A percentile compares a stretch with the other conserved stretches of the same genome.
Evolutionary conservation across 129 eudicot species (phyloP).

Genomic region (Ambrosia artemisiifolia): DNA sequence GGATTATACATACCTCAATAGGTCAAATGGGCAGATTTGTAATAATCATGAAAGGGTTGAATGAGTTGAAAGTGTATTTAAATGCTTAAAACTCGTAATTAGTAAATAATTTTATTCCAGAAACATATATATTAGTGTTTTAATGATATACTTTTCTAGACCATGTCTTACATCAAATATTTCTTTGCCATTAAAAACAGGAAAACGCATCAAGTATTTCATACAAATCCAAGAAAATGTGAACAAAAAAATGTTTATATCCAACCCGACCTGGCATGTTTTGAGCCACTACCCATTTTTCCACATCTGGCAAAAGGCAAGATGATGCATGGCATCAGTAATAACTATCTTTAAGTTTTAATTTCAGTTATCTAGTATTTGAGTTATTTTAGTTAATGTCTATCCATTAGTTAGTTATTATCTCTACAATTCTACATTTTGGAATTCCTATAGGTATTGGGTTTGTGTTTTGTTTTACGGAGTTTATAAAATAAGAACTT

Average conservation of each 20-base stretch:
- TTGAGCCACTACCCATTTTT: background rate
- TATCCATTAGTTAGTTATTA: too few species aligned
- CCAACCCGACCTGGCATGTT: background rate
- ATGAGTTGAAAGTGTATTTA: background rate
- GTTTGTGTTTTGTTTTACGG: too few species aligned
- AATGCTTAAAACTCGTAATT: background rate
- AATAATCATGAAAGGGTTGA: conserved; percentile 9
- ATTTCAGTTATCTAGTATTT: too few species aligned
- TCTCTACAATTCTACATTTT: too few species aligned
- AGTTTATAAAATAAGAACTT: too few species aligned
- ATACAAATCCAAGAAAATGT: background rate
- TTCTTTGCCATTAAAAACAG: background rate
- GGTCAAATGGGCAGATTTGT: background rate
- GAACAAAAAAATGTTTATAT: background rate
- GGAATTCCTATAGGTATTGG: too few species aligned
- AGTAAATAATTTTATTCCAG: background rate
- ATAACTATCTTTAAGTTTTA: too few species aligned
- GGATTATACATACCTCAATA: background rate
- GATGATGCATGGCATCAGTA: too few species aligned
- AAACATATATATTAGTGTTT: background rate
- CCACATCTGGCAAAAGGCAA: conserved; percentile 9
- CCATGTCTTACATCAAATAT: too few species aligned
- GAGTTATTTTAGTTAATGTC: too few species aligned
- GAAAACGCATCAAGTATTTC: background rate
- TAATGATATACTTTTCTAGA: background rate